Conservation (phyloP, 371 early-diverging fungal genomes). For the Zancudomyces culisetae region DNA sequence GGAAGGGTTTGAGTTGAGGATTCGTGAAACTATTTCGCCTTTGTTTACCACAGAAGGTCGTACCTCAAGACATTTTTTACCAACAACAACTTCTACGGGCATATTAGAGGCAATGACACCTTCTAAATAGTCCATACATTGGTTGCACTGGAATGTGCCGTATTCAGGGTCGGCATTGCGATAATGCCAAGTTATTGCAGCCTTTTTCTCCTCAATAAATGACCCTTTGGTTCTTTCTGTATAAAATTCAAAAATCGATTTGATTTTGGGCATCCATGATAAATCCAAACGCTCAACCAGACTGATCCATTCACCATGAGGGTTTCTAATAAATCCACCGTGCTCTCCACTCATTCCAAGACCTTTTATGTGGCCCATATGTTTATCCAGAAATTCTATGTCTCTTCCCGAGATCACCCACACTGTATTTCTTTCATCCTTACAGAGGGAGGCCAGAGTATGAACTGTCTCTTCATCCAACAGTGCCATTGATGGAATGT, state of each 20-base stretch:
- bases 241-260: constrained; percentile 65
- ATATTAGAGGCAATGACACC: constrained; percentile 66
- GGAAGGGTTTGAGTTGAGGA: constrained; percentile 31
- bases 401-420: constrained; percentile 89
- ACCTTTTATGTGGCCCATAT: constrained; percentile 50
- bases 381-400: constrained; percentile 50
- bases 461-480: constrained; percentile 44
- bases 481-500: constrained; percentile 38
- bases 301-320: constrained; percentile 47
- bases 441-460: constrained; percentile 39
- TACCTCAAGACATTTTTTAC: constrained; percentile 92
- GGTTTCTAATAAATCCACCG: constrained; percentile 59
- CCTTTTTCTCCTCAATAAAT: constrained; percentile 55
- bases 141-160: constrained; percentile 68
- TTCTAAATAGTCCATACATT: constrained; percentile 77
- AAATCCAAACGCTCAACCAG: constrained; percentile 57
- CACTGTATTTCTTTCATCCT: constrained; percentile 66
- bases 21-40: constrained; percentile 83
- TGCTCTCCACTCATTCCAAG: constrained; percentile 79
- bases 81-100: constrained; percentile 83
- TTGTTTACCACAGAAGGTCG: constrained; percentile 58
- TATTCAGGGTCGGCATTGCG: constrained; percentile 41
- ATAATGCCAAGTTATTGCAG: constrained; percentile 66
- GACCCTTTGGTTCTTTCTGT: constrained; percentile 77
- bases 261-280: constrained; percentile 63